Evolutionary conservation across 768 basidiomycete genomes (phyloP).

Genomic region (Mycena belliarum): DNA sequence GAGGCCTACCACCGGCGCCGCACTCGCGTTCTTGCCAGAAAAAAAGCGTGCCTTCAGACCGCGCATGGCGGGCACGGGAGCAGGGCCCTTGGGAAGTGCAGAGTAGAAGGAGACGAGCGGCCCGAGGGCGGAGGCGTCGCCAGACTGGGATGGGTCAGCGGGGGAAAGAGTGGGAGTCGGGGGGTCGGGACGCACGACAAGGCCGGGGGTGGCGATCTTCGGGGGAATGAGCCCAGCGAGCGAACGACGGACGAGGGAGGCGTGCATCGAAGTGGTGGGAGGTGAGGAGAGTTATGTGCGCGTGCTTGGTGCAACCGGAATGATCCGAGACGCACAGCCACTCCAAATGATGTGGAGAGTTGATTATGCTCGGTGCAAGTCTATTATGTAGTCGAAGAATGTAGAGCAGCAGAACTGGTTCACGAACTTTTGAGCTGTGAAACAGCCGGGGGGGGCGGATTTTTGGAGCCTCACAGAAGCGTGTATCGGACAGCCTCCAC

Average conservation of each 20-base stretch:
- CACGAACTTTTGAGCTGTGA: too few species aligned
- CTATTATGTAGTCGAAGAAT: too few species aligned
- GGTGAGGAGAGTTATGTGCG: background rate
- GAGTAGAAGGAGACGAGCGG: conserved; percentile 81
- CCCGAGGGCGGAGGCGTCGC: too few species aligned
- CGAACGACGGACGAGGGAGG: conserved; percentile 64
- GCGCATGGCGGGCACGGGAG: conserved; percentile 41
- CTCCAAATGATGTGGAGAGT: too few species aligned
- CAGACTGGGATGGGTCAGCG: too few species aligned
- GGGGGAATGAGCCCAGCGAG: conserved; percentile 72
- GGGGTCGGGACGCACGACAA: conserved; percentile 49
- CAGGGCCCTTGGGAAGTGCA: conserved; percentile 70
- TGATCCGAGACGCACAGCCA: too few species aligned
- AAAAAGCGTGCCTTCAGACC: conserved; percentile 65
- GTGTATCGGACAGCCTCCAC: too few species aligned
- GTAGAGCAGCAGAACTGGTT: too few species aligned
- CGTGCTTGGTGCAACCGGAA: background rate
- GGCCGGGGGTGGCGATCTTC: conserved; percentile 73
- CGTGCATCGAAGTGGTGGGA: conserved; percentile 47
- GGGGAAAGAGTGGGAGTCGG: background rate
- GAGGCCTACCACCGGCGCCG: conserved; percentile 46
- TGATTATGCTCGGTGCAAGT: too few species aligned
- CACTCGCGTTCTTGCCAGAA: conserved; percentile 68
- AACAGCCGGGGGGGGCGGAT: too few species aligned
- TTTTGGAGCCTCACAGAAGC: too few species aligned